Conservation (phyloP, 2,329 filamentous ascomycete genomes). For the Dactylella cylindrospora region DNA sequence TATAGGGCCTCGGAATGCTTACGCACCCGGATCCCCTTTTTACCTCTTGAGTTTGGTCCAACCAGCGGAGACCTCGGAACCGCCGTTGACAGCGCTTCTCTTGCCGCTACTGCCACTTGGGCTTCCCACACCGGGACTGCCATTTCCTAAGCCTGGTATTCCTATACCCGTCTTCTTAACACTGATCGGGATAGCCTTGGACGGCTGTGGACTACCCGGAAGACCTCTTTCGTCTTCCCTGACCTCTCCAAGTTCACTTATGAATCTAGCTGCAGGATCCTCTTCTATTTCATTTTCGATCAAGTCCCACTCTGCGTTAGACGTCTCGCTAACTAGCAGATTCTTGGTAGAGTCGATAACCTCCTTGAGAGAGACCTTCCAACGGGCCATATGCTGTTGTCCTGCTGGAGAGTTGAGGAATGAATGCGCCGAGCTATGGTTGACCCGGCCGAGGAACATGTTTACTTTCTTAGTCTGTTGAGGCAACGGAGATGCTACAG, state of each 20-base stretch:
- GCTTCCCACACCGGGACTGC: constrained; percentile 25
- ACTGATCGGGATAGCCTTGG: constrained; percentile 38
- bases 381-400: constrained; percentile 36
- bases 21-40: neutral
- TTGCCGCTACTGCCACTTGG: constrained; percentile 33
- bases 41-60: constrained; percentile 42
- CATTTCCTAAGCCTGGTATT: constrained; percentile 37
- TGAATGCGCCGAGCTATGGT: constrained; percentile 39
- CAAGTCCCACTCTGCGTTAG: constrained; percentile 41
- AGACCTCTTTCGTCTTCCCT: constrained; percentile 29
- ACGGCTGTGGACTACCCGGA: constrained; percentile 27
- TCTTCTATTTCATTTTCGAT: constrained; percentile 44
- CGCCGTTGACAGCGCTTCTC: constrained; percentile 37
- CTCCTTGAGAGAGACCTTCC: constrained; percentile 37
- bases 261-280: constrained; percentile 37
- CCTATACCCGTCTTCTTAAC: constrained; percentile 34
- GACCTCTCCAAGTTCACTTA: constrained; percentile 40
- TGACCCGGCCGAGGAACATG: constrained; percentile 43
- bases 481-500: constrained; percentile 3
- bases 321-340: constrained; percentile 38
- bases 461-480: constrained; percentile 37
- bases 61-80: constrained; percentile 30
- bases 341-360: constrained; percentile 41
- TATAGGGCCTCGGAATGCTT: neutral
- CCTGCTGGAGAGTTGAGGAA: constrained; percentile 41